These are phyloP conservation scores for Gnomoniopsis sp. DNA, from an alignment of 2,329 filamentous ascomycete genomes.

Conservation along the genomic window DNA sequence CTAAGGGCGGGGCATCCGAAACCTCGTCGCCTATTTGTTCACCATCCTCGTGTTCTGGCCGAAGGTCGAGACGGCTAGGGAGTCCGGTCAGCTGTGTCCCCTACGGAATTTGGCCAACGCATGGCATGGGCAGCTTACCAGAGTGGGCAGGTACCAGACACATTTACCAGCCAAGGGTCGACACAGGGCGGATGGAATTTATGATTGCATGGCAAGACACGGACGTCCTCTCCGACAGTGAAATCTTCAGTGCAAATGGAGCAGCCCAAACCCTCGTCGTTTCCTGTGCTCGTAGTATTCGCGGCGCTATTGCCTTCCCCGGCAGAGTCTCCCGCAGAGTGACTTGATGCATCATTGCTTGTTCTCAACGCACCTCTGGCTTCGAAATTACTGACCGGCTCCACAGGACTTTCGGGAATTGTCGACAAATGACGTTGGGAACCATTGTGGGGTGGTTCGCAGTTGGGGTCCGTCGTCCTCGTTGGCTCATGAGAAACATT, in stretches of 20 bases:
- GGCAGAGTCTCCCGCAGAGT: no score
- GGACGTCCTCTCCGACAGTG: slow-evolving; percentile 61
- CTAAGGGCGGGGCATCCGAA: slow-evolving; percentile 37
- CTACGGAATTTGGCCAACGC: neutral
- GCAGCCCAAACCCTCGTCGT: slow-evolving; percentile 50
- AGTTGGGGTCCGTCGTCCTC: slow-evolving; percentile 20
- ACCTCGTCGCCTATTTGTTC: slow-evolving; percentile 22
- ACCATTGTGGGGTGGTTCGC: slow-evolving; percentile 19
- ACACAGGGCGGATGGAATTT: slow-evolving; percentile 67
- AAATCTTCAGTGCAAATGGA: slow-evolving; percentile 72
- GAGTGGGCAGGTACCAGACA: slow-evolving; percentile 66
- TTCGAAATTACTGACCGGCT: slow-evolving; percentile 19
- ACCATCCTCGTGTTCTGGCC: slow-evolving; percentile 33
- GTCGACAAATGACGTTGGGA: slow-evolving; percentile 26
- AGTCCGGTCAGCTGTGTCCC: slow-evolving; percentile 8
- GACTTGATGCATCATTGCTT: neutral
- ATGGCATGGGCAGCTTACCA: slow-evolving; percentile 49
- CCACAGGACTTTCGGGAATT: slow-evolving; percentile 29
- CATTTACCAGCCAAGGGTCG: slow-evolving; percentile 67
- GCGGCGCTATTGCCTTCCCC: neutral
- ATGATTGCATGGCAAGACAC: slow-evolving; percentile 65
- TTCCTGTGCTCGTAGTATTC: slow-evolving; percentile 16
- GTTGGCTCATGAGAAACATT: slow-evolving; percentile 33
- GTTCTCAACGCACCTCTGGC: slow-evolving; percentile 18
- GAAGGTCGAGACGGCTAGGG: slow-evolving; percentile 52